These are phyloP conservation scores for Neoboletus magnificus DNA, from an alignment of 768 basidiomycete genomes.

Conservation along the genomic window DNA sequence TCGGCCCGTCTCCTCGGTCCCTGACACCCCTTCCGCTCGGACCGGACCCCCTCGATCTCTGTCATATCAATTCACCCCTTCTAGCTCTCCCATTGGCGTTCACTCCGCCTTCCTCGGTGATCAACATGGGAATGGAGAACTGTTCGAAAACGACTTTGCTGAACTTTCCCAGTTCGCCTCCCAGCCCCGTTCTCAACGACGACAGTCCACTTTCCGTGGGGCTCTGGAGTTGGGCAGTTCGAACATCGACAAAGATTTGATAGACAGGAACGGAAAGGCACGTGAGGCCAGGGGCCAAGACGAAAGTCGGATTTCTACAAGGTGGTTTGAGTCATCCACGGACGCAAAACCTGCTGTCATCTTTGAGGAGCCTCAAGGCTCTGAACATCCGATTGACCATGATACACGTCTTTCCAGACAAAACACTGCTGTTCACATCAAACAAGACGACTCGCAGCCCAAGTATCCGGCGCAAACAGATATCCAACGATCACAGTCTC, in stretches of 20 bases:
- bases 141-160: constrained; percentile 31
- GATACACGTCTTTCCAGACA: constrained; percentile 20
- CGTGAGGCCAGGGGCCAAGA: constrained; percentile 47
- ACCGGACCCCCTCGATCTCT: constrained; percentile 75
- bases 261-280: constrained; percentile 54
- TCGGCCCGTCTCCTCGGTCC: constrained; percentile 10
- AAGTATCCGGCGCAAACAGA: constrained; percentile 1
- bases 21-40: constrained; percentile 54
- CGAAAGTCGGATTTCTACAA: constrained; percentile 52
- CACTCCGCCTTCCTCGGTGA: constrained; percentile 24
- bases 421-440: not conserved
- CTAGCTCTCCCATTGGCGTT: constrained; percentile 38
- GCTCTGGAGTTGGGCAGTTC: constrained; percentile 48
- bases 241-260: constrained; percentile 33
- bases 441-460: constrained; percentile 6
- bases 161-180: constrained; percentile 36
- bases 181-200: constrained; percentile 16
- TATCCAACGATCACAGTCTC: constrained; percentile 24
- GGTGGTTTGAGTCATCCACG: constrained; percentile 53
- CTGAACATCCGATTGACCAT: constrained; percentile 21
- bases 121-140: constrained; percentile 25
- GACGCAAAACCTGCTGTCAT: constrained; percentile 42
- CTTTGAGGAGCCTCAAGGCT: constrained; percentile 27
- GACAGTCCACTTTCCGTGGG: constrained; percentile 55
- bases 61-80: constrained; percentile 58